A percentile compares a stretch with the other conserved stretches of the same genome.
Conservation (phyloP, 495 filamentous ascomycete species). For the Podospora comata region DNA sequence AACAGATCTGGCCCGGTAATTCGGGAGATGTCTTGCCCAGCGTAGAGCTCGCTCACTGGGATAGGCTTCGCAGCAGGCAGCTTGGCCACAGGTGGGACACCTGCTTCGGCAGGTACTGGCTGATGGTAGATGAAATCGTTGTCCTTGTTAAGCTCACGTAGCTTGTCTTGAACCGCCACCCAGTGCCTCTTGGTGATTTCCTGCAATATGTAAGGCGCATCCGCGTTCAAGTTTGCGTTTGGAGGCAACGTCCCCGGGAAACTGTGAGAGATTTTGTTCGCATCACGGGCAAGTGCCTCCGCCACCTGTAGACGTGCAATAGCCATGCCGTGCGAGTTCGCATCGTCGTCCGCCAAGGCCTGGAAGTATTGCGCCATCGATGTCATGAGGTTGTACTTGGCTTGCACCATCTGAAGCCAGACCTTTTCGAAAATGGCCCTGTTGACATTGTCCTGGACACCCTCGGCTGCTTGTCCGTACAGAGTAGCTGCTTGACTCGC, state of each 20-base stretch:
- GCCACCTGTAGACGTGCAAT: constrained; percentile 81
- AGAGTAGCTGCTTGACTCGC: constrained; percentile 86
- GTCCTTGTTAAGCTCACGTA: constrained; percentile 75
- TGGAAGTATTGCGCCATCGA: constrained; percentile 93
- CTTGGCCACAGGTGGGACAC: constrained; percentile 77
- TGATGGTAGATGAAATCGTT: constrained; percentile 99
- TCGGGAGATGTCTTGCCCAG: constrained; percentile 91
- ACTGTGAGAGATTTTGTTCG: constrained; percentile 68
- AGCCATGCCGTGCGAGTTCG: constrained; percentile 80
- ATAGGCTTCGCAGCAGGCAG: constrained; percentile 97
- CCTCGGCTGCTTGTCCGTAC: constrained; percentile 82
- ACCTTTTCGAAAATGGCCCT: constrained; percentile 93
- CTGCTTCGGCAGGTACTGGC: constrained; percentile 77
- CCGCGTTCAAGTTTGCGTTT: constrained; percentile 77
- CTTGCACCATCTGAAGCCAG: constrained; percentile 84
- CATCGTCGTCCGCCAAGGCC: constrained; percentile 85
- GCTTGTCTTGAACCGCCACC: constrained; percentile 72
- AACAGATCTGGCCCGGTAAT: constrained; percentile 98
- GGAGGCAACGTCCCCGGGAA: constrained; percentile 78
- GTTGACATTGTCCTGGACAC: constrained; percentile 85
- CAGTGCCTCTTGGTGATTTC: constrained; percentile 83
- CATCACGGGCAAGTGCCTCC: constrained; percentile 70
- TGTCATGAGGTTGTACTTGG: constrained; percentile 79
- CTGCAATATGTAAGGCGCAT: constrained; percentile 66
- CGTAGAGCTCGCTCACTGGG: constrained; percentile 92